Conservation (phyloP, 768 basidiomycete genomes). For the Scleroderma bovista region DNA sequence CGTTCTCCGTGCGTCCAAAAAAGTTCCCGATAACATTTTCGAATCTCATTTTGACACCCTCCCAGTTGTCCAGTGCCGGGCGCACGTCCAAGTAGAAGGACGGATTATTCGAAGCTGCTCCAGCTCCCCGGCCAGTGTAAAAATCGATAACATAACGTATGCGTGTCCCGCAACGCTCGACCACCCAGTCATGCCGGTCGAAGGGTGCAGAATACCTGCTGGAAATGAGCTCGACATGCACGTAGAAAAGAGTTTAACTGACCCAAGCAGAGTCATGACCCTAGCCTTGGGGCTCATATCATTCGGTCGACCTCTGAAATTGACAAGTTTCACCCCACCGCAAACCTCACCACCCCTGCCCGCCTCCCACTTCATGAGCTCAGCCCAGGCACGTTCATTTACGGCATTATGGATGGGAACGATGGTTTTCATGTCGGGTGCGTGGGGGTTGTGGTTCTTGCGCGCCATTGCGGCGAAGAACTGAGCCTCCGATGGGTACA, state of each 20-base stretch:
- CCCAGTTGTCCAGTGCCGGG: slow-evolving; percentile 92
- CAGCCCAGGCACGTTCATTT: slow-evolving; percentile 88
- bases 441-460: slow-evolving; percentile 85
- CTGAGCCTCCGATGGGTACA: slow-evolving; percentile 97
- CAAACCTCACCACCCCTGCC: slow-evolving; percentile 79
- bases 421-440: slow-evolving; percentile 89
- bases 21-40: slow-evolving; percentile 47
- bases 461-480: slow-evolving; percentile 97
- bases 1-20: slow-evolving; percentile 19
- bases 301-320: slow-evolving; percentile 84
- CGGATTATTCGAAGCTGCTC: slow-evolving; percentile 43
- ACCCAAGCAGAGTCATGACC: slow-evolving; percentile 85
- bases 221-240: background rate
- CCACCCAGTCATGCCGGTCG: slow-evolving; percentile 95
- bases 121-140: slow-evolving; percentile 71
- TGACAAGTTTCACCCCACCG: slow-evolving; percentile 76
- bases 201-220: slow-evolving; percentile 88
- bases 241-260: slow-evolving; percentile 20
- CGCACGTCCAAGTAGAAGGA: slow-evolving; percentile 94
- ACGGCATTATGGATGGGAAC: slow-evolving; percentile 99
- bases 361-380: slow-evolving; percentile 78
- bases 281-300: slow-evolving; percentile 79
- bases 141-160: slow-evolving; percentile 98
- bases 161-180: slow-evolving; percentile 86
- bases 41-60: slow-evolving; percentile 81